Percentiles rank a stretch among this genome's conserved stretches.
These are phyloP conservation scores for Mucor sp. DNA, from an alignment of 371 early-diverging fungal species.

Conservation along the genomic window DNA sequence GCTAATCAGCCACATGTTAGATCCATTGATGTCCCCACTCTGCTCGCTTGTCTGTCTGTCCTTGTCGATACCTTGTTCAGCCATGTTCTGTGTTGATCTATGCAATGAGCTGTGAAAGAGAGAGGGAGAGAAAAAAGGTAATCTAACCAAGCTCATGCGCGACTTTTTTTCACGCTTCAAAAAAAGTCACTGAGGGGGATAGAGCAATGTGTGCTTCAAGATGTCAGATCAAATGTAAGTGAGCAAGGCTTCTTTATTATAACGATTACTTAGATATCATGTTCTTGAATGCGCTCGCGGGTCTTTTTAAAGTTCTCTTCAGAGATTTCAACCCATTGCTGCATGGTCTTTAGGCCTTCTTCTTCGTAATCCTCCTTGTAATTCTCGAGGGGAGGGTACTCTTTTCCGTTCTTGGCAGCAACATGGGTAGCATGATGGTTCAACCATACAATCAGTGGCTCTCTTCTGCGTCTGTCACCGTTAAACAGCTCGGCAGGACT, in stretches of 20 bases:
- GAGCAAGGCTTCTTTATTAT: neutral
- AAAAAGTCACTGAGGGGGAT: neutral
- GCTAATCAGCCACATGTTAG: neutral
- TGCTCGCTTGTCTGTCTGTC: neutral
- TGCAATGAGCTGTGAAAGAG: neutral
- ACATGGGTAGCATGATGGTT: constrained; percentile 32
- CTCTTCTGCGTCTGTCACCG: constrained; percentile 16
- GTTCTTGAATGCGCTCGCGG: neutral
- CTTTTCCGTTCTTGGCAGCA: neutral
- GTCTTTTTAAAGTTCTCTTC: neutral
- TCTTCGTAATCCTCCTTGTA: constrained; percentile 13
- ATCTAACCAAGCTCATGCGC: neutral
- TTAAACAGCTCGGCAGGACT: neutral
- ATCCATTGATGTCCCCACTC: neutral
- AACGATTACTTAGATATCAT: too few species aligned
- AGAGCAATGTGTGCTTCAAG: neutral
- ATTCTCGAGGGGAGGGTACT: constrained; percentile 8
- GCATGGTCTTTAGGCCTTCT: neutral
- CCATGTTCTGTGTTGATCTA: neutral
- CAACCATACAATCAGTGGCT: constrained; percentile 30
- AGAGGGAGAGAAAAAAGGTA: neutral
- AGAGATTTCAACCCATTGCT: neutral
- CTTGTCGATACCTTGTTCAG: neutral
- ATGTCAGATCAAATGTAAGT: too few species aligned
- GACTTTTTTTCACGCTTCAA: neutral